These are phyloP conservation scores for Penicillium sclerotiorum DNA, from an alignment of 2,329 filamentous ascomycete species.

Conservation along the genomic window DNA sequence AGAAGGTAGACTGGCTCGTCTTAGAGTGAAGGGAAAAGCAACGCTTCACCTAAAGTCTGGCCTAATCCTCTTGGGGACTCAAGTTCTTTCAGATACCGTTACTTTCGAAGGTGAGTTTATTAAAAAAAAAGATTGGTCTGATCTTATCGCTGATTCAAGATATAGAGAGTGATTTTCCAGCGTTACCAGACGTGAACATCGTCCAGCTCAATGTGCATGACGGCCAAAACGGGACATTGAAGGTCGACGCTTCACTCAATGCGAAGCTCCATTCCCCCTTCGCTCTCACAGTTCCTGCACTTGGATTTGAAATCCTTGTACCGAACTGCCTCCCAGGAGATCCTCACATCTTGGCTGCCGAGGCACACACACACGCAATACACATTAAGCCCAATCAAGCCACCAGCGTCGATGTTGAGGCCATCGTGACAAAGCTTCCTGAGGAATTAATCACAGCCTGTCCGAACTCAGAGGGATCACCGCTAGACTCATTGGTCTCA, in stretches of 20 bases:
- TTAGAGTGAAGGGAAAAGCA: conserved; percentile 74
- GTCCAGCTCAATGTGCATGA: conserved; percentile 79
- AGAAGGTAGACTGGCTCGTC: conserved; percentile 70
- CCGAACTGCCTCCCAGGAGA: conserved; percentile 75
- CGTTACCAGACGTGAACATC: conserved; percentile 80
- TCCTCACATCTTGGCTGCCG: conserved; percentile 75
- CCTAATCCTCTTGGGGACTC: conserved; percentile 74
- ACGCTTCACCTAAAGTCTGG: conserved; percentile 76
- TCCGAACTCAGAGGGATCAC: conserved; percentile 75
- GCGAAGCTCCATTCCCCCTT: conserved; percentile 79
- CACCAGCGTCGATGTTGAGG: conserved; percentile 70
- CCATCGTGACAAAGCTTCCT: conserved; percentile 72
- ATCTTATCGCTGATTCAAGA: background rate
- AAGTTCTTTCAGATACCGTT: conserved; percentile 72
- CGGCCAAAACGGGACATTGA: conserved; percentile 68
- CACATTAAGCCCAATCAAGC: conserved; percentile 68
- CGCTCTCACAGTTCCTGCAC: conserved; percentile 72
- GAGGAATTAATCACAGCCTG: conserved; percentile 72
- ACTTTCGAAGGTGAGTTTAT: conserved; percentile 78
- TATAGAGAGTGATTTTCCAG: conserved; percentile 65
- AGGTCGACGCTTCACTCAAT: conserved; percentile 73
- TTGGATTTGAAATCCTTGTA: conserved; percentile 83
- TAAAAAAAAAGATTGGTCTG: conserved; percentile 37
- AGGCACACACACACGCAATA: conserved; percentile 69
- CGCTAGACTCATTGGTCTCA: conserved; percentile 78